Conservation (phyloP, 208 protist genomes). For the Endotrypanum monterogeii region DNA sequence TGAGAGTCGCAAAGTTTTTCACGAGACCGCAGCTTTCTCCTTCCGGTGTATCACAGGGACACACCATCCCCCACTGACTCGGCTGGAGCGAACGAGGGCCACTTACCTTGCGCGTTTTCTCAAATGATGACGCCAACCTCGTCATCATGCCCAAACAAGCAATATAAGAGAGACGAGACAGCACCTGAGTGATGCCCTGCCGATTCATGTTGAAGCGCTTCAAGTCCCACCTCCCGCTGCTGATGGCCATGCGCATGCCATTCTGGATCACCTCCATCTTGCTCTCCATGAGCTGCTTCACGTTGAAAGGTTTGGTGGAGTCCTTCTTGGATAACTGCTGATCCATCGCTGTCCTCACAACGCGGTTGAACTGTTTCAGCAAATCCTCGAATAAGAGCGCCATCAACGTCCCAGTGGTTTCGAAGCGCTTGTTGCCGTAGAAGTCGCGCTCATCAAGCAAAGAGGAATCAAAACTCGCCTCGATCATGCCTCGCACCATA, state of each 20-base stretch:
- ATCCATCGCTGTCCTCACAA: conserved; percentile 94
- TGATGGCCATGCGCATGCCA: conserved; percentile 97
- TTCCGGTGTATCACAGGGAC: conserved; percentile 99
- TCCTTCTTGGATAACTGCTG: conserved; percentile 91
- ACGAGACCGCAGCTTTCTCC: conserved; percentile 99
- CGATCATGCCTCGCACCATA: conserved; percentile 98
- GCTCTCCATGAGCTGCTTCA: conserved; percentile 93
- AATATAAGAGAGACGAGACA: conserved; percentile 99
- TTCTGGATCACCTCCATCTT: conserved; percentile 96
- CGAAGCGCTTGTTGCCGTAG: conserved; percentile 99
- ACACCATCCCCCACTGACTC: conserved; percentile 99
- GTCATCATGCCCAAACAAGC: conserved; percentile 99
- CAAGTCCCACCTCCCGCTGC: conserved; percentile 96
- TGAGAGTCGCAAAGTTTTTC: conserved; percentile 99
- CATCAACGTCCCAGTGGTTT: conserved; percentile 98
- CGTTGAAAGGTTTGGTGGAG: conserved; percentile 90
- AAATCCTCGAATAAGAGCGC: conserved; percentile 98
- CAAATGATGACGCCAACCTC: conserved; percentile 98
- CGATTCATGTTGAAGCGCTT: conserved; percentile 98
- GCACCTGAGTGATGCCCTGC: conserved; percentile 95
- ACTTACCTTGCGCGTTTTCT: conserved; percentile 98
- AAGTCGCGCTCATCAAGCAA: conserved; percentile 99
- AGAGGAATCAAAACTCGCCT: conserved; percentile 86
- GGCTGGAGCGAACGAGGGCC: conserved; percentile 96
- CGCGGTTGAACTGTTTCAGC: conserved; percentile 98